Percentiles rank a stretch among this genome's conserved stretches.
These are phyloP conservation scores for Gaultheria prostrata DNA, from an alignment of 148 eudicot genomes.

Conservation along the genomic window DNA sequence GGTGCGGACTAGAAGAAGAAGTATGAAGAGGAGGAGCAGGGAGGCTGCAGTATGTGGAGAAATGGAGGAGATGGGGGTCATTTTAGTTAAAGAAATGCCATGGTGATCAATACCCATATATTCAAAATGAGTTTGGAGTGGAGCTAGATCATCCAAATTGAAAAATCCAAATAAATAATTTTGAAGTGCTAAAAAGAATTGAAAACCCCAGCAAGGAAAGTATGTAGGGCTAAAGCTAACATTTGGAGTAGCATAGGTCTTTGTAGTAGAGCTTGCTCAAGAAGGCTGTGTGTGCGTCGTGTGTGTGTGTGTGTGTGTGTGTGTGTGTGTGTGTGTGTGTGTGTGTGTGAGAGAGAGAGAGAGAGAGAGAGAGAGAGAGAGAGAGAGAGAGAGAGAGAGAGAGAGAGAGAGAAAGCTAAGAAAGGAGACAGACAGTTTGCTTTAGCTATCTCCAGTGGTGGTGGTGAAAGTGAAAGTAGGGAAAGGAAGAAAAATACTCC, in stretches of 20 bases:
- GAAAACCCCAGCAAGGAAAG: conserved; percentile 4
- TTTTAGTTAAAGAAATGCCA: conserved; percentile 16
- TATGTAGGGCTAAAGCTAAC: neutral
- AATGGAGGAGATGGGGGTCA: conserved; percentile 4
- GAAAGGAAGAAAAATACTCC: neutral
- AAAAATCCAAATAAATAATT: neutral
- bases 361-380: conserved; percentile 1
- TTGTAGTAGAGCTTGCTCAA: conserved; percentile 4
- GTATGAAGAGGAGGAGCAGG: conserved; percentile 10
- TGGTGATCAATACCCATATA: conserved; percentile 17
- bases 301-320: no score
- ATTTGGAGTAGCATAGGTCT: neutral
- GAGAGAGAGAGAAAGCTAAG: conserved; percentile 9
- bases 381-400: neutral
- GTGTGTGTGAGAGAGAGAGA: no score
- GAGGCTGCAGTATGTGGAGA: conserved; percentile 9
- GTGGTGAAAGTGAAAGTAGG: neutral
- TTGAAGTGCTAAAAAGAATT: neutral
- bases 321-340: no score
- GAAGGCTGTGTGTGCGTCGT: neutral
- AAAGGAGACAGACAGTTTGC: conserved; percentile 14
- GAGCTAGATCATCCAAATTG: neutral
- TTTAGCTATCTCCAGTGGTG: conserved; percentile 5
- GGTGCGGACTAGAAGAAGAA: conserved; percentile 11
- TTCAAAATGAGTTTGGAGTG: neutral